A percentile compares a stretch with the other conserved stretches of the same genome.
phyloP scores from a whole-genome alignment of 139 green algal species.

The Volvox africanus region DNA sequence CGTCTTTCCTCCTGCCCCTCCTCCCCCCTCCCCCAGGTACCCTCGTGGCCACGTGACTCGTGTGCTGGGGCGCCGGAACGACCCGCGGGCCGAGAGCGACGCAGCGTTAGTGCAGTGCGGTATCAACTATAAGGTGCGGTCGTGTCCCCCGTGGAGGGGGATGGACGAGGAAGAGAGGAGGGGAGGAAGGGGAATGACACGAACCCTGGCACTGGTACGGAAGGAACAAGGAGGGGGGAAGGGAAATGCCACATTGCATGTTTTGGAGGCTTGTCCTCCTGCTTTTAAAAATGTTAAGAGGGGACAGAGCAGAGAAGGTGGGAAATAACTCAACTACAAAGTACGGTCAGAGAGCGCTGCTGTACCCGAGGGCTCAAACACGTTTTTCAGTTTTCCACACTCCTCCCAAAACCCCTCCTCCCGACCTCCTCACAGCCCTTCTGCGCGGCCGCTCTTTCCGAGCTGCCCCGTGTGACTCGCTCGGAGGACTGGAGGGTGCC shows the following conservation, averaged over 20 bases:
- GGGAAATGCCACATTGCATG: neutral
- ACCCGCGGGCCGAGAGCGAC: conserved; percentile 69
- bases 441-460: conserved; percentile 65
- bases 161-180: neutral
- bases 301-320: neutral
- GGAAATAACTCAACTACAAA: neutral
- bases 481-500: conserved; percentile 50
- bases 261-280: no score
- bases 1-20: neutral
- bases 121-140: conserved; percentile 62
- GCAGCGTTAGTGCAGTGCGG: conserved; percentile 71
- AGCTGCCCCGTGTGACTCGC: conserved; percentile 68
- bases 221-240: neutral
- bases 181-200: neutral
- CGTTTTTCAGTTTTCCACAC: neutral
- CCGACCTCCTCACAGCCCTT: conserved; percentile 64
- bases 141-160: neutral
- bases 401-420: neutral
- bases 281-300: no score
- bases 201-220: no score
- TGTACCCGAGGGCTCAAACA: neutral
- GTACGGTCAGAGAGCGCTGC: neutral
- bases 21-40: conserved; percentile 35
- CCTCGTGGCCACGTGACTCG: conserved; percentile 63
- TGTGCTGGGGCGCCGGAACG: conserved; percentile 60